These are phyloP conservation scores for Metschnikowia orientalis DNA, from an alignment of 805 yeast species.

Conservation along the genomic window DNA sequence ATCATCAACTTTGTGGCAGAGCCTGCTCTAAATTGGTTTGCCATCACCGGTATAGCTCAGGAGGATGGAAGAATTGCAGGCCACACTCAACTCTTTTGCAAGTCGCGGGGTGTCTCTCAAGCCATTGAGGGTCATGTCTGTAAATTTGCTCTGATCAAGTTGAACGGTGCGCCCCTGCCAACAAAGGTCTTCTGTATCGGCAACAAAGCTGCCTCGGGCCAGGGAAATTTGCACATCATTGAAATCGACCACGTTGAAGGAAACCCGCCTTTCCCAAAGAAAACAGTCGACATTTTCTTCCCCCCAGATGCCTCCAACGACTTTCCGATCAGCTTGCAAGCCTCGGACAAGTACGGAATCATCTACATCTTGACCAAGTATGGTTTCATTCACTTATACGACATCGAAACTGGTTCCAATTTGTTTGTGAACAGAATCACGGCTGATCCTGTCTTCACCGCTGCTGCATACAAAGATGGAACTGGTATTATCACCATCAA, in stretches of 20 bases:
- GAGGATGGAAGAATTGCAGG: constrained; percentile 94
- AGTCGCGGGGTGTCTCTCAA: constrained; percentile 87
- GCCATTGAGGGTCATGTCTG: constrained; percentile 98
- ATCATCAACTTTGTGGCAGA: constrained; percentile 87
- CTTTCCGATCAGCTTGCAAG: constrained; percentile 91
- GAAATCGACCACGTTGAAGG: constrained; percentile 93
- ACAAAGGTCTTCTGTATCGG: constrained; percentile 92
- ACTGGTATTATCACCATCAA: constrained; percentile 91
- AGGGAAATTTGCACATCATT: constrained; percentile 77
- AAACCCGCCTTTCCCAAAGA: constrained; percentile 81
- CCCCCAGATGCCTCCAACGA: constrained; percentile 96
- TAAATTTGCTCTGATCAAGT: constrained; percentile 69
- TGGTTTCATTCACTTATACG: constrained; percentile 95
- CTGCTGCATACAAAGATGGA: constrained; percentile 63
- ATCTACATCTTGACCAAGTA: constrained; percentile 87
- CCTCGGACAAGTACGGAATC: constrained; percentile 81
- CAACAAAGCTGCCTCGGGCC: constrained; percentile 71
- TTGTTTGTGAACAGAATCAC: constrained; percentile 95
- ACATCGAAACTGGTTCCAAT: constrained; percentile 86
- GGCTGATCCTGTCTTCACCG: constrained; percentile 91
- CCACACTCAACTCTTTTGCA: constrained; percentile 87
- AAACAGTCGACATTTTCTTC: constrained; percentile 87
- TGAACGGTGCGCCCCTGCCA: constrained; percentile 67
- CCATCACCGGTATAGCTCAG: constrained; percentile 90
- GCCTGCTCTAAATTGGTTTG: constrained; percentile 83